Conservation (phyloP, 257 asterid genomes). For the Anisodus tanguticus region DNA sequence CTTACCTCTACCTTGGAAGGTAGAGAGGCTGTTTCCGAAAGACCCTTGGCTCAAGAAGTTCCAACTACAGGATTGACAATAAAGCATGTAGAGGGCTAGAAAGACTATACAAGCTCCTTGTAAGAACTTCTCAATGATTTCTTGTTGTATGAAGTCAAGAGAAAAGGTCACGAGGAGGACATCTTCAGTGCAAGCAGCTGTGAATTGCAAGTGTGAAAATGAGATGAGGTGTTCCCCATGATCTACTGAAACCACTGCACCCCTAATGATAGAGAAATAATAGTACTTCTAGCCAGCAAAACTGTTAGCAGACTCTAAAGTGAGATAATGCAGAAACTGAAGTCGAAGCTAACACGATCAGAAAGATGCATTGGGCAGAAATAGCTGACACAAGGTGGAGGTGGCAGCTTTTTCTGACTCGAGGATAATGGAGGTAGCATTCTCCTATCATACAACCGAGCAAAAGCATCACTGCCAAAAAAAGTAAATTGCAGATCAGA, state of each 20-base stretch:
- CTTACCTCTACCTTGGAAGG: too few relatives aligned
- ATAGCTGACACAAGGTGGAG: conserved; percentile 92
- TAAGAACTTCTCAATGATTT: conserved; percentile 6
- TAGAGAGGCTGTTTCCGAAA: too few relatives aligned
- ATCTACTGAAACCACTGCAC: conserved; percentile 17
- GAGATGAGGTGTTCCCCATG: conserved; percentile 2
- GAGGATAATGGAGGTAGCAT: conserved; percentile 97
- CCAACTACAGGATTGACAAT: conserved; percentile 4
- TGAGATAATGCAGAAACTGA: neutral
- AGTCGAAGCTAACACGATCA: conserved; percentile 63
- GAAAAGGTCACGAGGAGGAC: neutral
- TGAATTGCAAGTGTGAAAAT: neutral
- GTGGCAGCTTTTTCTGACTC: conserved; percentile 74
- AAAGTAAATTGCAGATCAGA: conserved; percentile 26
- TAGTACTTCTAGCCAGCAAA: neutral
- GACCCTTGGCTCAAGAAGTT: neutral
- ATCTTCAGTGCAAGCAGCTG: conserved; percentile 13
- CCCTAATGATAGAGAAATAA: neutral
- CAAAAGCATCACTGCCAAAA: conserved; percentile 91
- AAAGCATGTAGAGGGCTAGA: neutral
- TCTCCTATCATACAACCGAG: conserved; percentile 94
- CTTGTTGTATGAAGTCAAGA: neutral
- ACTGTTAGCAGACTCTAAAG: conserved; percentile 1
- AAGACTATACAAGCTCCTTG: conserved; percentile 9
- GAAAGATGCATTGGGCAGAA: conserved; percentile 98